Evolutionary conservation across 768 basidiomycete genomes (phyloP).

Genomic region (Hygrophoropsis aurantiaca): DNA sequence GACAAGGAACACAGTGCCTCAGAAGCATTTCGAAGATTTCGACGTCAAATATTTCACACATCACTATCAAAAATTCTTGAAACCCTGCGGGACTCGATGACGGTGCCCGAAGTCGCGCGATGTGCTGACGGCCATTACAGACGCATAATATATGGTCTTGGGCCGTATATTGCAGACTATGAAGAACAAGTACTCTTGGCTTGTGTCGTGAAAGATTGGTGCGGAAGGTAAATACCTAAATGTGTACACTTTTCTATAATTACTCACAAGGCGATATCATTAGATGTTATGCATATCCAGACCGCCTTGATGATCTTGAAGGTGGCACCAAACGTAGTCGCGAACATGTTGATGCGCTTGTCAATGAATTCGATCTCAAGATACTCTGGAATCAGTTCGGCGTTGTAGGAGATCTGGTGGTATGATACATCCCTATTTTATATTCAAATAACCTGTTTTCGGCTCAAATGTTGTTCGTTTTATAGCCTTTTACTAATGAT

Average conservation of each 20-base stretch:
- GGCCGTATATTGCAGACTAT: slow-evolving; percentile 31
- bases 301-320: not conserved
- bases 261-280: too few species aligned
- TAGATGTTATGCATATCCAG: slow-evolving; percentile 7
- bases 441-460: too few species aligned
- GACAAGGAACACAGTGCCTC: slow-evolving; percentile 9
- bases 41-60: slow-evolving; percentile 27
- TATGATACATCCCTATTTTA: slow-evolving; percentile 12
- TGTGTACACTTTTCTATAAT: not conserved
- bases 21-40: slow-evolving; percentile 24
- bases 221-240: slow-evolving; percentile 20
- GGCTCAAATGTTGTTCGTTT: not conserved
- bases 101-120: not conserved
- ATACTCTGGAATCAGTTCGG: slow-evolving; percentile 35
- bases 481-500: slow-evolving; percentile 6
- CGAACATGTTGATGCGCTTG: slow-evolving; percentile 16
- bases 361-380: slow-evolving; percentile 15
- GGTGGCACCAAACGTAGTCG: slow-evolving; percentile 10
- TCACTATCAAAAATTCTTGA: slow-evolving; percentile 24
- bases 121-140: slow-evolving; percentile 28
- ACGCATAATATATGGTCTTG: slow-evolving; percentile 21
- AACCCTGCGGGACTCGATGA: slow-evolving; percentile 13
- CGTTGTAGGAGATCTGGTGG: slow-evolving; percentile 28
- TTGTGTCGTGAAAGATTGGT: slow-evolving; percentile 25
- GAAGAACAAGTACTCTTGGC: slow-evolving; percentile 24